Evolutionary conservation across 768 basidiomycete species (phyloP).

Genomic region (Xerocomus brunneocitrinus): DNA sequence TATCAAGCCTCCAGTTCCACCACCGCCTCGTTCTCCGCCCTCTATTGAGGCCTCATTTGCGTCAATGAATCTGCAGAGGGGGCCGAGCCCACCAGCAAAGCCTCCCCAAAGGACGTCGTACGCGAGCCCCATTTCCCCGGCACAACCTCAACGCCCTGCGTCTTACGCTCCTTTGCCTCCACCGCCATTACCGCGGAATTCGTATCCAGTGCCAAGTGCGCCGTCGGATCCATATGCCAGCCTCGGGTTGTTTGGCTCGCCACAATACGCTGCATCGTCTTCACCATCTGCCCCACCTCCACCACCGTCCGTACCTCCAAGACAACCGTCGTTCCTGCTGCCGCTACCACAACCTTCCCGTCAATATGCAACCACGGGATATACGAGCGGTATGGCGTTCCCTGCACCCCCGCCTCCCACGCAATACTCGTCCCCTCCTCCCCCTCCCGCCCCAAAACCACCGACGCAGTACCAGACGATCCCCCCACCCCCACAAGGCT

Average conservation of each 20-base stretch:
- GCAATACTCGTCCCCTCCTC: slow-evolving; percentile 18
- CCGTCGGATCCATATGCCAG: slow-evolving; percentile 35
- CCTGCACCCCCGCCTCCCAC: slow-evolving; percentile 30
- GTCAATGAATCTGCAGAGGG: slow-evolving; percentile 47
- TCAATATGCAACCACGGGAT: slow-evolving; percentile 17
- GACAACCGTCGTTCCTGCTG: slow-evolving; percentile 23
- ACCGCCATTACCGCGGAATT: slow-evolving; percentile 24
- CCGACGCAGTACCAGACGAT: slow-evolving; percentile 26
- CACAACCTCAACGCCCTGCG: slow-evolving; percentile 21
- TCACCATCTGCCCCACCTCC: slow-evolving; percentile 2
- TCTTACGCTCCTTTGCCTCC: slow-evolving; percentile 20
- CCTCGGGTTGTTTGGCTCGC: slow-evolving; percentile 27
- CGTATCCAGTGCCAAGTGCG: slow-evolving; percentile 20
- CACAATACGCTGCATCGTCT: slow-evolving; percentile 6
- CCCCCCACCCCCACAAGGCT: slow-evolving; percentile 31
- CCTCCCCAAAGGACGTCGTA: slow-evolving; percentile 29
- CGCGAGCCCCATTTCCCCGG: slow-evolving; percentile 8
- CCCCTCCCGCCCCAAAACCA: slow-evolving; percentile 12
- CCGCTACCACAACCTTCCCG: slow-evolving; percentile 19
- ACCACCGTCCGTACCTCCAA: slow-evolving; percentile 18
- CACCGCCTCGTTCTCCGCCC: slow-evolving; percentile 38
- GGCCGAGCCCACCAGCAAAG: slow-evolving; percentile 24
- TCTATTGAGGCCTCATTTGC: slow-evolving; percentile 50
- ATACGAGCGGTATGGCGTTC: slow-evolving; percentile 11
- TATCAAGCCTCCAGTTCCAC: slow-evolving; percentile 48